A percentile compares a stretch with the other conserved stretches of the same genome.
Conservation (phyloP, 306 rosid genomes). For the Leucaena leucocephala region DNA sequence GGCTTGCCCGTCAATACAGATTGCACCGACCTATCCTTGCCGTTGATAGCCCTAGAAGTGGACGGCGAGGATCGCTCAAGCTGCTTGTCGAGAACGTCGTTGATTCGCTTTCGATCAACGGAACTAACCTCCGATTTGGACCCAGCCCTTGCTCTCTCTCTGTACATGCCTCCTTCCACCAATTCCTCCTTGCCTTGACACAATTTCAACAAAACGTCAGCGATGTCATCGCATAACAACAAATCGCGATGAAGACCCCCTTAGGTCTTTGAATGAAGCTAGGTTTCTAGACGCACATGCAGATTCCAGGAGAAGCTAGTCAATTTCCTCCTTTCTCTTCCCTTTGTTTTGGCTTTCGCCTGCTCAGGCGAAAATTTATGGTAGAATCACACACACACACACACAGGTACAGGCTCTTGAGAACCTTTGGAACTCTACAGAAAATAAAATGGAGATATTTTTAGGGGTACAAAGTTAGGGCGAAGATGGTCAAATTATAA, state of each 20-base stretch:
- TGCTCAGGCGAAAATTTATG: neutral
- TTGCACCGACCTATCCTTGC: slow-evolving; percentile 65
- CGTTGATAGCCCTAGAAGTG: slow-evolving; percentile 77
- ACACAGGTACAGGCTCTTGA: neutral
- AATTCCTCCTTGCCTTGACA: slow-evolving; percentile 6
- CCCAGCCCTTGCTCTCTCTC: slow-evolving; percentile 59
- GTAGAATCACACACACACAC: neutral
- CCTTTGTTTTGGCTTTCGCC: neutral
- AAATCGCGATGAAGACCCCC: neutral
- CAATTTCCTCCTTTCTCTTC: neutral
- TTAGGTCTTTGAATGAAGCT: neutral
- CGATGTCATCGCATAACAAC: slow-evolving; percentile 37
- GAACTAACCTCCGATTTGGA: slow-evolving; percentile 58
- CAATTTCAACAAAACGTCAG: slow-evolving; percentile 29
- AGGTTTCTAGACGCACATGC: slow-evolving; percentile 38
- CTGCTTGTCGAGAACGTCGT: slow-evolving; percentile 90
- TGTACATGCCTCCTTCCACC: slow-evolving; percentile 57
- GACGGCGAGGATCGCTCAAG: slow-evolving; percentile 96
- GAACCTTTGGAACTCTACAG: neutral
- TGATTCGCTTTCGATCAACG: slow-evolving; percentile 92
- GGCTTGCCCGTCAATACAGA: slow-evolving; percentile 51
- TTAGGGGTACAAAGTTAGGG: neutral
- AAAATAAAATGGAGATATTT: neutral
- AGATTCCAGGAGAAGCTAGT: slow-evolving; percentile 14
- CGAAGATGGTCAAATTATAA: neutral